These are phyloP conservation scores for Leucaena leucocephala DNA, from an alignment of 306 rosid genomes.

Conservation along the genomic window DNA sequence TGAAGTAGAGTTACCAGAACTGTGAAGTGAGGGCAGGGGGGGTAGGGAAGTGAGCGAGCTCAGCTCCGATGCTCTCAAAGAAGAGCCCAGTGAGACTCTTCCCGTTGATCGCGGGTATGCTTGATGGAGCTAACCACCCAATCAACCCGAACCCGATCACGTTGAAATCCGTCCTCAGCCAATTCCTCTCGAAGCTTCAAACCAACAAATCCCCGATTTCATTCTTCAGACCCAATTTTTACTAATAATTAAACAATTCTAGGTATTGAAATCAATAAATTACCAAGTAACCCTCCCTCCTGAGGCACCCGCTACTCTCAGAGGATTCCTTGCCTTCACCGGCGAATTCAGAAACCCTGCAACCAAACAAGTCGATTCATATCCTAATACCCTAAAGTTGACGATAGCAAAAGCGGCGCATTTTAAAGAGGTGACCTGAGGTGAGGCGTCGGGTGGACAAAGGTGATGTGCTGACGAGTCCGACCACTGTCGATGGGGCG, in stretches of 20 bases:
- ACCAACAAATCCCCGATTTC: neutral
- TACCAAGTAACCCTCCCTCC: constrained; percentile 76
- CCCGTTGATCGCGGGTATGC: constrained; percentile 80
- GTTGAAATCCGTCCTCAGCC: constrained; percentile 80
- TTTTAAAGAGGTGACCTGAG: constrained; percentile 2
- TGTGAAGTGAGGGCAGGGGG: constrained; percentile 83
- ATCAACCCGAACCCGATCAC: constrained; percentile 95
- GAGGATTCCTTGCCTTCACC: constrained; percentile 59
- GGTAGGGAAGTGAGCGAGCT: constrained; percentile 89
- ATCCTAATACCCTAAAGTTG: neutral
- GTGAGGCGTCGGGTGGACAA: constrained; percentile 50
- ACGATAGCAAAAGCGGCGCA: neutral
- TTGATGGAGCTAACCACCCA: constrained; percentile 91
- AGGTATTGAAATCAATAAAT: neutral
- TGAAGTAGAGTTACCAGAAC: constrained; percentile 60
- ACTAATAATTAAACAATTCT: neutral
- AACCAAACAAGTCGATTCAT: neutral
- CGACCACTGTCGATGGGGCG: constrained; percentile 48
- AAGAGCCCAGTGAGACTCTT: constrained; percentile 88
- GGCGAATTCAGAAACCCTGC: constrained; percentile 66
- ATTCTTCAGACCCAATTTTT: neutral
- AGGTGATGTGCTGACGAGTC: constrained; percentile 57
- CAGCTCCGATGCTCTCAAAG: constrained; percentile 92
- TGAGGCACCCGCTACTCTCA: constrained; percentile 52
- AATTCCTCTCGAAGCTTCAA: constrained; percentile 72